These are phyloP conservation scores for Xylaria sp. DNA, from an alignment of 2,329 filamentous ascomycete species.

Conservation along the genomic window DNA sequence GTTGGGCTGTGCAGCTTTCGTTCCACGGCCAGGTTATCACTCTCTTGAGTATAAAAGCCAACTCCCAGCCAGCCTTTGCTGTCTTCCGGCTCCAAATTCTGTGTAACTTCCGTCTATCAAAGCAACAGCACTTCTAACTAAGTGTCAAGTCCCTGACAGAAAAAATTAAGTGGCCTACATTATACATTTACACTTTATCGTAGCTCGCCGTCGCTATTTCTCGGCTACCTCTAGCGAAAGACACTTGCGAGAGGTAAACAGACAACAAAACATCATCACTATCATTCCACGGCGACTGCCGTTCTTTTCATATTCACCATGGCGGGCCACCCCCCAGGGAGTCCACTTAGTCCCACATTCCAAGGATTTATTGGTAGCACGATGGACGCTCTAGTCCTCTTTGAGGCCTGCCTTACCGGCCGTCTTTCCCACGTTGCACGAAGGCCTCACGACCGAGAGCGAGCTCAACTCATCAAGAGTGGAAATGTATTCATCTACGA, in stretches of 20 bases:
- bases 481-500: conserved; percentile 93
- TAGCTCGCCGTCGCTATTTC: no score
- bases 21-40: no score
- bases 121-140: not conserved
- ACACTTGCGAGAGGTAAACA: not conserved
- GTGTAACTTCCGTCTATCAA: conserved; percentile 1
- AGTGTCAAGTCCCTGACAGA: not conserved
- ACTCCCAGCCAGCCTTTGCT: not conserved
- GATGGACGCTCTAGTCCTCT: conserved; percentile 80
- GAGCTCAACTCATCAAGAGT: conserved; percentile 79
- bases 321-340: conserved; percentile 45
- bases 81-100: not conserved
- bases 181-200: no score
- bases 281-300: not conserved
- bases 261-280: not conserved
- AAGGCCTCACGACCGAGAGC: conserved; percentile 86
- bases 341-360: conserved; percentile 71
- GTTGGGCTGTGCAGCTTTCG: no score
- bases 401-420: conserved; percentile 81
- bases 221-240: not conserved
- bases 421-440: conserved; percentile 80
- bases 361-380: conserved; percentile 75
- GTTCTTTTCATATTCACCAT: conserved; percentile 39
- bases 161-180: not conserved
- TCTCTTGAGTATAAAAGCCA: no score